Evolutionary conservation across 2,329 filamentous ascomycete genomes (phyloP), one percentile per base, ranked within the genome.

Genomic region (Dactylellina cionopaga): DNA sequence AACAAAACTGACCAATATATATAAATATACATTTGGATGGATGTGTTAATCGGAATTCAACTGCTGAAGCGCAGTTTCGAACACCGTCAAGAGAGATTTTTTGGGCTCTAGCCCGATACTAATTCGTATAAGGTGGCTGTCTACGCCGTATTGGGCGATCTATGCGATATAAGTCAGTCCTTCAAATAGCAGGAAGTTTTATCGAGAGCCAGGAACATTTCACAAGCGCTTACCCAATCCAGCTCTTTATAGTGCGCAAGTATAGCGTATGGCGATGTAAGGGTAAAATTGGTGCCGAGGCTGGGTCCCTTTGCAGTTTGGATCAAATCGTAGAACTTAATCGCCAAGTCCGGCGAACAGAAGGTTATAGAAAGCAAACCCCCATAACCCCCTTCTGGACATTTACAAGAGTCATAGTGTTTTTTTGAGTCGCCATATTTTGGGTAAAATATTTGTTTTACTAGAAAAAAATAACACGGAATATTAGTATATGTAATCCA

Each of bases 201-300:
- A 25, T 22, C 2, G 5, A 29, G 64, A 33, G 17, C 2, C 11
- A 55, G 24, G 59, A 47, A 15, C 39, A 59, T 33, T 27, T 27
- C 25, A 41, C 44, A 31, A 44, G 31, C n/a, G 81, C 83, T 78
- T 81, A 86, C 85, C 95, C 95, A 99, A n/a, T 93, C 89, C 41
- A 98, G 80, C 83, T 99, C 95, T 46, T 86, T 84, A 78, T 95
- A 99, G 80, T 99, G 95, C 3, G 95, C 95, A 29, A 99, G 81
- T 31, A 99, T 83, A 19, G 95, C 92, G 80, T 96, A 99, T 0
- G 95, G 95, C 51, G 90, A 96, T 65, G 90, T 90, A 35, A 99
- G 83, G 0, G 95, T 98, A 79, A 99, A 99, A 80, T 99, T 99
- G 0, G 95, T 98, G 1, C 95, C 95, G 52, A 99, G 83, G 80